Evolutionary conservation across 331 rosid species (phyloP).

Genomic region (Malus hybrid): DNA sequence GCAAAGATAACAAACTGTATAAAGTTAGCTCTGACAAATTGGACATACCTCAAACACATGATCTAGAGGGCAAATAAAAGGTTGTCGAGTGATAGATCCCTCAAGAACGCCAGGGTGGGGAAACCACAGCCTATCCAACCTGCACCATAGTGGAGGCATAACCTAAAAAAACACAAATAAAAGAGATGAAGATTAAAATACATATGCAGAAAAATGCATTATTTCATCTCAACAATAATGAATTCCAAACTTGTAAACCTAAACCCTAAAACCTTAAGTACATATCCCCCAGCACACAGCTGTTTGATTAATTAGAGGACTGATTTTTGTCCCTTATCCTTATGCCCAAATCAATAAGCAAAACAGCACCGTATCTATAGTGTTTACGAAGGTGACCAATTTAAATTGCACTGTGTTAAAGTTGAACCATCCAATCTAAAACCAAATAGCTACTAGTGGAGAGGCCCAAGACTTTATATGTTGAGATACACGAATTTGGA

Average conservation of each 20-base stretch:
- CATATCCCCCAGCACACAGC: not conserved
- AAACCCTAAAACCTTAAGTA: not conserved
- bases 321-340: not conserved
- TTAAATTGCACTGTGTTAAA: not conserved
- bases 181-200: conserved; percentile 13
- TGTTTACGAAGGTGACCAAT: not conserved
- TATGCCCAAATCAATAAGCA: not conserved
- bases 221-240: not conserved
- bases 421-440: not conserved
- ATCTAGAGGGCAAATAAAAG: conserved; percentile 92
- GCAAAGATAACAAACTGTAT: not conserved
- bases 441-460: not conserved
- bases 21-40: conserved; percentile 13
- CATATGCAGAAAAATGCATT: not conserved
- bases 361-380: not conserved
- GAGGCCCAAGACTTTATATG: not conserved
- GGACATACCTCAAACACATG: conserved; percentile 92
- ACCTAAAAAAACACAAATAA: conserved; percentile 44
- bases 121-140: conserved; percentile 94
- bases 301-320: not conserved
- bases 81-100: conserved; percentile 90
- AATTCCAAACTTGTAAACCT: not conserved
- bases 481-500: no score
- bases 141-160: conserved; percentile 99
- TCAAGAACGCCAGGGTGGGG: conserved; percentile 89